A percentile compares a stretch with the other conserved stretches of the same genome.
Conservation (phyloP, 2,329 filamentous ascomycete species). For the Tolypocladium ovalisporum region DNA sequence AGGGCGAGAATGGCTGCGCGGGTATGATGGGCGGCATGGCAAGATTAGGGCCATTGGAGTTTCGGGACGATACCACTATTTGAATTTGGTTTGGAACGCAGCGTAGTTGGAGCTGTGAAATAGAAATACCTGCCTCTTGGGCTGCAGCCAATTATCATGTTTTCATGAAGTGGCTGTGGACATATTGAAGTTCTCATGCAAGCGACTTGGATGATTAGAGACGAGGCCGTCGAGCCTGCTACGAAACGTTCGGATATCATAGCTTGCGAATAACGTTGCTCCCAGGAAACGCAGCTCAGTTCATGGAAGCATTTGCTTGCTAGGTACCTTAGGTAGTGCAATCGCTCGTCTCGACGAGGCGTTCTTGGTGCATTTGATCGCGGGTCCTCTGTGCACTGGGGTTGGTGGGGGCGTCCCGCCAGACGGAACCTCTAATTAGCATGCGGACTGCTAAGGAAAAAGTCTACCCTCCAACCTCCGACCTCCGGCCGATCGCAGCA, state of each 20-base stretch:
- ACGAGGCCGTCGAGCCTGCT: neutral
- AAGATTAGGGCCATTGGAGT: neutral
- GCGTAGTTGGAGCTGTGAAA: neutral
- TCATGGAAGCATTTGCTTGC: neutral
- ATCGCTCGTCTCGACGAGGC: no score
- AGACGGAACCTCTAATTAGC: neutral
- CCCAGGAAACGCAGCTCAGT: no score
- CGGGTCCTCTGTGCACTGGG: neutral
- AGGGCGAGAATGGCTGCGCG: conserved; percentile 36
- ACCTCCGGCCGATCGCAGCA: neutral
- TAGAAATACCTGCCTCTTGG: no score
- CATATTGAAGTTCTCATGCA: no score
- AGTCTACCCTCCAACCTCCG: neutral
- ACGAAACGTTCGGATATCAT: no score
- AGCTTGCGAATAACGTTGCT: no score
- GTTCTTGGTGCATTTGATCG: no score
- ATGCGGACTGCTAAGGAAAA: neutral
- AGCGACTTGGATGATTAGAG: neutral
- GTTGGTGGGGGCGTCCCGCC: neutral
- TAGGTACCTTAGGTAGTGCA: no score
- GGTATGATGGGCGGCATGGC: conserved; percentile 7
- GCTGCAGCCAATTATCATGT: no score
- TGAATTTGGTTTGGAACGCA: neutral
- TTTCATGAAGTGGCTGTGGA: neutral
- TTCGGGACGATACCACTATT: neutral